Evolutionary conservation across 164 flowering plant genomes (phyloP), one percentile per base, ranked within the genome.

Genomic region (Kingdonia uniflora): DNA sequence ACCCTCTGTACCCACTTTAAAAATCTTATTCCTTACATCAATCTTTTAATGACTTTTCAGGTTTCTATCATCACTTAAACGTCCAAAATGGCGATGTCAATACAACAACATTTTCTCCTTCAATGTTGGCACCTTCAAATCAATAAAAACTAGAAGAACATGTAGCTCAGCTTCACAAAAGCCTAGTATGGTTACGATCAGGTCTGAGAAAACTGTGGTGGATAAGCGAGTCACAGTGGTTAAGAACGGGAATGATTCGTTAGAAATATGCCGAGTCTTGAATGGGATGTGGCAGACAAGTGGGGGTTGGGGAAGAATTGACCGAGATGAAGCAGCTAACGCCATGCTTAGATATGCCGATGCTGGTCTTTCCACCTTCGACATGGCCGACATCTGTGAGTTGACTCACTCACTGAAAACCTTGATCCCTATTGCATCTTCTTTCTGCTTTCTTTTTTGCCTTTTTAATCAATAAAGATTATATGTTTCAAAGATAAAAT

Each of bases 231-330:
- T 69, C 37, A 70, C 61, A 38, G 60, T 79, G 48, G 64, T 85
- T 70, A 79, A 65, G 72, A 83, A 75, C 59, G 92, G 95, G 23
- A 64, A 68, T 50, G 97, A 91, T 62, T 83, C 87, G 46, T 61
- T 91, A 46, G 85, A 78, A 44, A 85, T 90, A 37, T 82, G 89
- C 70, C 55, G 92, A 59, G 80, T 90, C 11, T 62, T 87, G 29
- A 91, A 91, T 51, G 97, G 95, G 14, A 81, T 91, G 96, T 91
- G 97, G 97, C 97, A 91, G 72, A 83, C 95, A 3, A 87, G 96
- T 47, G 96, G 92, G 15, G 96, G 95, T 1, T 85, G 96, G 96
- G 96, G 96, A 4, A 59, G 74, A 51, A 87, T 91, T 70, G 85
- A 91, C 54, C 66, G 90, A 8, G 74, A 83, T 51, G 80, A 67